Conservation (phyloP, 1,139 yeast genomes). For the Lodderomyces jiufengensis region DNA sequence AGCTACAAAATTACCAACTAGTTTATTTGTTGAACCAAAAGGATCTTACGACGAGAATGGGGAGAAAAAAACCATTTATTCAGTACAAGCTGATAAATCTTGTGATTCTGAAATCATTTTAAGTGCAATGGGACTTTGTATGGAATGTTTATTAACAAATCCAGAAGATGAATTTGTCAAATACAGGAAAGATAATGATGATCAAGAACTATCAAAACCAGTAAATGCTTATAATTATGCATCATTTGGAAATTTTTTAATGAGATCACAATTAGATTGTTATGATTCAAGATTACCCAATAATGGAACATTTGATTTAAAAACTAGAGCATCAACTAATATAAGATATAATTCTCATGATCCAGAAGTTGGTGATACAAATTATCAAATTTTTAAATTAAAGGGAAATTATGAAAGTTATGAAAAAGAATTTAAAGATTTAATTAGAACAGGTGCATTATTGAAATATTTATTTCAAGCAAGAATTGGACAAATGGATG, state of each 20-base stretch:
- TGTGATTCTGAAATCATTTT: slow-evolving; percentile 67
- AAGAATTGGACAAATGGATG: slow-evolving; percentile 95
- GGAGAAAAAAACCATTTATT: slow-evolving; percentile 38
- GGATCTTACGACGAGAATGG: slow-evolving; percentile 19
- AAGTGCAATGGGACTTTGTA: slow-evolving; percentile 73
- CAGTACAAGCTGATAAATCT: slow-evolving; percentile 71
- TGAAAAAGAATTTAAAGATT: slow-evolving; percentile 74
- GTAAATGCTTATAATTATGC: slow-evolving; percentile 66
- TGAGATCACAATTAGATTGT: slow-evolving; percentile 93
- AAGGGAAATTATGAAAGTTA: slow-evolving; percentile 72
- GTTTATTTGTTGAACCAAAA: slow-evolving; percentile 39
- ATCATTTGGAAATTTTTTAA: slow-evolving; percentile 59
- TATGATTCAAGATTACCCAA: slow-evolving; percentile 76
- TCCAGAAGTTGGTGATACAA: slow-evolving; percentile 46
- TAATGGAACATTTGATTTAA: slow-evolving; percentile 86
- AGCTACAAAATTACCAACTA: slow-evolving; percentile 30
- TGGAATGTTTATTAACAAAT: slow-evolving; percentile 71
- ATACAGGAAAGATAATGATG: slow-evolving; percentile 12
- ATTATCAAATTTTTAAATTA: slow-evolving; percentile 61
- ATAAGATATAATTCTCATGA: slow-evolving; percentile 74
- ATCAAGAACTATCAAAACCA: slow-evolving; percentile 15
- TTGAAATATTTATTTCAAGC: slow-evolving; percentile 89
- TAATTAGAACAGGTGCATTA: slow-evolving; percentile 67
- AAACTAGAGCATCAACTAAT: slow-evolving; percentile 87
- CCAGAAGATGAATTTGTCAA: slow-evolving; percentile 44